Evolutionary conservation across 2,329 filamentous ascomycete genomes (phyloP).

Genomic region (Cercospora canescens): DNA sequence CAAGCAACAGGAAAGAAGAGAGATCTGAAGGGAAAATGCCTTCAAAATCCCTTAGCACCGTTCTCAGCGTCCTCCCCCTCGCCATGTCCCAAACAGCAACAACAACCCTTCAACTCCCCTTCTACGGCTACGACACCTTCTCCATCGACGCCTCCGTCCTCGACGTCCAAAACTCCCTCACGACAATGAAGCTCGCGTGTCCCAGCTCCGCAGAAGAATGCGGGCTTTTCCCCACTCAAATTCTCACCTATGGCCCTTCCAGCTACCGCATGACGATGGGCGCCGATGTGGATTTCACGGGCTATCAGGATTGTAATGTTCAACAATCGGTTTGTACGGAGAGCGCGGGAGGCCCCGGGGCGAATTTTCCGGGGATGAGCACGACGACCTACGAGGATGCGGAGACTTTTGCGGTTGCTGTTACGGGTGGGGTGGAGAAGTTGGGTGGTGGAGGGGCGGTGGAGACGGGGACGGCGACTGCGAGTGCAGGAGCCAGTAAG

Average conservation of each 20-base stretch:
- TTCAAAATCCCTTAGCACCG: neutral
- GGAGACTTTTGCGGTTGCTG: slow-evolving; percentile 18
- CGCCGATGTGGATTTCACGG: slow-evolving; percentile 17
- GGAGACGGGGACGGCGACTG: neutral
- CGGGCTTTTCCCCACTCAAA: slow-evolving; percentile 26
- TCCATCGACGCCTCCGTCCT: slow-evolving; percentile 25
- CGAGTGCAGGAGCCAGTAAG: no score
- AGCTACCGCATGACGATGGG: slow-evolving; percentile 26
- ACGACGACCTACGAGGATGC: slow-evolving; percentile 22
- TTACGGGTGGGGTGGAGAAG: slow-evolving; percentile 19
- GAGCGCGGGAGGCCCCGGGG: slow-evolving; percentile 15
- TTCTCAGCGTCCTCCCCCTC: neutral
- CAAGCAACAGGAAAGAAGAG: neutral
- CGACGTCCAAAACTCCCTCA: slow-evolving; percentile 13
- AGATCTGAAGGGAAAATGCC: neutral
- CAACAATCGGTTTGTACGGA: slow-evolving; percentile 18
- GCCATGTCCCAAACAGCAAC: slow-evolving; percentile 3
- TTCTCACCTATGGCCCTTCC: slow-evolving; percentile 21
- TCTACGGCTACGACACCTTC: slow-evolving; percentile 25
- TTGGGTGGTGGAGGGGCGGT: slow-evolving; percentile 3
- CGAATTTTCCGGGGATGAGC: slow-evolving; percentile 23
- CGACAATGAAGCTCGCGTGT: slow-evolving; percentile 24
- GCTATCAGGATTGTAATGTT: slow-evolving; percentile 21
- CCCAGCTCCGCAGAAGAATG: slow-evolving; percentile 21
- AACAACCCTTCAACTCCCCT: slow-evolving; percentile 20